phyloP scores from a whole-genome alignment of 2,329 filamentous ascomycete genomes.

The Penicillium hordei region DNA sequence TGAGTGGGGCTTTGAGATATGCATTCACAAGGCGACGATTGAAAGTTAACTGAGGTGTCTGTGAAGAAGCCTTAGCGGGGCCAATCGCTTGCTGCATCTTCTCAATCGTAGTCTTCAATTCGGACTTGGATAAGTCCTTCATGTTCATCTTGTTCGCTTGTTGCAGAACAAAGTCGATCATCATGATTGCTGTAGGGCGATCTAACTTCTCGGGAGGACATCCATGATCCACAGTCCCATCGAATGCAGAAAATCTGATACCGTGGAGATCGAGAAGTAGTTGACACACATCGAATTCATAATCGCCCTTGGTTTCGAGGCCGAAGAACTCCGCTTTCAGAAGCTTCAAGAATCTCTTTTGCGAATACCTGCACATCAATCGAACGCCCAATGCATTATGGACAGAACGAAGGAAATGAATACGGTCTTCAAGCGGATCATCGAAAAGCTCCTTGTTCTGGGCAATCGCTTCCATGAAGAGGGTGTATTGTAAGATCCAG shows the following conservation, averaged over 20 bases:
- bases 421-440: slow-evolving; percentile 67
- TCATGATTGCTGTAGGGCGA: slow-evolving; percentile 72
- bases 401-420: slow-evolving; percentile 75
- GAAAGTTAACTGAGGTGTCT: slow-evolving; percentile 77
- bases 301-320: slow-evolving; percentile 73
- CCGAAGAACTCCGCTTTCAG: slow-evolving; percentile 82
- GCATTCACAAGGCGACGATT: slow-evolving; percentile 81
- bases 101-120: slow-evolving; percentile 86
- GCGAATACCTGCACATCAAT: slow-evolving; percentile 78
- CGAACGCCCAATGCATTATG: slow-evolving; percentile 83
- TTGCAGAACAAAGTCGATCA: slow-evolving; percentile 79
- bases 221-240: slow-evolving; percentile 73
- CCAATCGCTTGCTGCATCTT: slow-evolving; percentile 88
- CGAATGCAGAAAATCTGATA: slow-evolving; percentile 70
- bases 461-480: slow-evolving; percentile 71
- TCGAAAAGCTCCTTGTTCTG: slow-evolving; percentile 66
- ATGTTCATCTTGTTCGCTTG: slow-evolving; percentile 81
- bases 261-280: slow-evolving; percentile 81
- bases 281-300: slow-evolving; percentile 83
- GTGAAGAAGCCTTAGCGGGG: slow-evolving; percentile 69
- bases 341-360: slow-evolving; percentile 85
- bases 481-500: slow-evolving; percentile 82
- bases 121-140: slow-evolving; percentile 87
- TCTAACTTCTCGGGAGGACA: slow-evolving; percentile 77
- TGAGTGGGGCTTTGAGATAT: slow-evolving; percentile 79